These are phyloP conservation scores for Viridothelium virens DNA, from an alignment of 495 filamentous ascomycete species.

Conservation along the genomic window DNA sequence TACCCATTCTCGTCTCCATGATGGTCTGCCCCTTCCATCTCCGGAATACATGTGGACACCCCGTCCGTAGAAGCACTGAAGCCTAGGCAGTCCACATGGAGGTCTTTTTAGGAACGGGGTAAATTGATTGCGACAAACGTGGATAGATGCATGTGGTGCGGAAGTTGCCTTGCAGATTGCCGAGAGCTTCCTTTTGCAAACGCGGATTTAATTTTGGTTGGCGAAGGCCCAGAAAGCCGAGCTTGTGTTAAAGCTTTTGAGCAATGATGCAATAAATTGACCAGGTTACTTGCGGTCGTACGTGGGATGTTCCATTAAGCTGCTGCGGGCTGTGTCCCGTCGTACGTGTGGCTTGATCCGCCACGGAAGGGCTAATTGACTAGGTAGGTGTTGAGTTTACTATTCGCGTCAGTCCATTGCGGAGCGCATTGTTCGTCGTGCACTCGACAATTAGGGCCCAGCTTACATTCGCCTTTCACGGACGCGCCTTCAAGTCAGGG, in stretches of 20 bases:
- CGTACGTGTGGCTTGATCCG: slow-evolving; percentile 6
- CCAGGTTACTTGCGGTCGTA: not conserved
- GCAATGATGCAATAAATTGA: not conserved
- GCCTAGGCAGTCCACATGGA: not conserved
- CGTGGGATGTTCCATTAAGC: slow-evolving; percentile 3
- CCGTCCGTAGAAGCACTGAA: not conserved
- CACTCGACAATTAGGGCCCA: not conserved
- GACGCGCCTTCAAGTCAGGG: too few relatives aligned
- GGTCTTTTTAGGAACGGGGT: not conserved
- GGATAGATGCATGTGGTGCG: not conserved
- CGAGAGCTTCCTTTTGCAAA: not conserved
- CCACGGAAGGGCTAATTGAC: not conserved
- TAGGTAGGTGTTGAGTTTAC: not conserved
- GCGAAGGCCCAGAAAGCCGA: not conserved
- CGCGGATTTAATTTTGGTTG: not conserved
- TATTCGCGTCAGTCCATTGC: not conserved
- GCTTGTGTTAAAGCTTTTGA: not conserved
- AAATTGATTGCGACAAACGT: not conserved
- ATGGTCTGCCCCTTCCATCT: slow-evolving; percentile 10
- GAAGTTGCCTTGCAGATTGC: not conserved
- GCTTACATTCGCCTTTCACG: not conserved
- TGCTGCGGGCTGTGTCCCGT: not conserved
- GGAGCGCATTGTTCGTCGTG: not conserved
- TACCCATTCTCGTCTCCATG: slow-evolving; percentile 16
- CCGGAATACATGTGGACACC: slow-evolving; percentile 5